Percentiles rank a stretch among this genome's conserved stretches.
Conservation (phyloP, 495 filamentous ascomycete genomes). For the Lineolata rhizophorae region DNA sequence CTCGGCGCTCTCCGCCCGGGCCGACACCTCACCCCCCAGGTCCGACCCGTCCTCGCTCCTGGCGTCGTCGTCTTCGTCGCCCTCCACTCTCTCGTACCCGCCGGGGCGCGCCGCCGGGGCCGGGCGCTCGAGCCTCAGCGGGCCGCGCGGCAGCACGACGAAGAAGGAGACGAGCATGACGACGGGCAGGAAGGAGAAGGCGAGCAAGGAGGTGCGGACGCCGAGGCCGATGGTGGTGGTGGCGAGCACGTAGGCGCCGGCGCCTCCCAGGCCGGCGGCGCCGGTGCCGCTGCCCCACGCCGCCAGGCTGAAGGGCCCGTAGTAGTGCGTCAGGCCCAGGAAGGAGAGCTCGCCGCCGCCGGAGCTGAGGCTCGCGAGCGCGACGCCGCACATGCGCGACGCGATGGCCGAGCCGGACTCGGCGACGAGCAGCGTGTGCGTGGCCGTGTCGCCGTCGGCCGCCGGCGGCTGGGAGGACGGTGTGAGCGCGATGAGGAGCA, state of each 20-base stretch:
- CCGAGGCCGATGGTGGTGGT: constrained; percentile 57
- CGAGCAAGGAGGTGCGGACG: constrained; percentile 46
- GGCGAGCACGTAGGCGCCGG: constrained; percentile 65
- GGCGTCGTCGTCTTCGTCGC: constrained; percentile 18
- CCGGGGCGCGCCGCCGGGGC: too few species aligned
- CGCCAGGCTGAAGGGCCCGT: constrained; percentile 73
- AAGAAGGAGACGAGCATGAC: constrained; percentile 82
- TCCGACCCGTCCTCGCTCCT: too few species aligned
- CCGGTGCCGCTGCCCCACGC: constrained; percentile 89
- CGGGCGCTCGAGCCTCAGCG: constrained; percentile 31
- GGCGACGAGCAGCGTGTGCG: too few species aligned
- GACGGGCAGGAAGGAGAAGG: constrained; percentile 52
- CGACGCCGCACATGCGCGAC: constrained; percentile 58
- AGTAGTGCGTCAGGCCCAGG: constrained; percentile 77
- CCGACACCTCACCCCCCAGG: neutral
- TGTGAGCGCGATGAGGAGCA: constrained; percentile 71
- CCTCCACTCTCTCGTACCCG: constrained; percentile 20
- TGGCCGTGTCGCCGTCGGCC: too few species aligned
- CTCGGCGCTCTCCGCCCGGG: too few species aligned
- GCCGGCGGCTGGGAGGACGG: constrained; percentile 33
- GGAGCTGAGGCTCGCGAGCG: constrained; percentile 64
- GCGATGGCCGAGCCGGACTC: constrained; percentile 40
- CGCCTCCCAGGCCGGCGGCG: constrained; percentile 68
- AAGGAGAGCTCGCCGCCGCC: constrained; percentile 81
- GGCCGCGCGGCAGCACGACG: constrained; percentile 42